Conservation (phyloP, 345 rosid genomes). For the Populus davidiana region DNA sequence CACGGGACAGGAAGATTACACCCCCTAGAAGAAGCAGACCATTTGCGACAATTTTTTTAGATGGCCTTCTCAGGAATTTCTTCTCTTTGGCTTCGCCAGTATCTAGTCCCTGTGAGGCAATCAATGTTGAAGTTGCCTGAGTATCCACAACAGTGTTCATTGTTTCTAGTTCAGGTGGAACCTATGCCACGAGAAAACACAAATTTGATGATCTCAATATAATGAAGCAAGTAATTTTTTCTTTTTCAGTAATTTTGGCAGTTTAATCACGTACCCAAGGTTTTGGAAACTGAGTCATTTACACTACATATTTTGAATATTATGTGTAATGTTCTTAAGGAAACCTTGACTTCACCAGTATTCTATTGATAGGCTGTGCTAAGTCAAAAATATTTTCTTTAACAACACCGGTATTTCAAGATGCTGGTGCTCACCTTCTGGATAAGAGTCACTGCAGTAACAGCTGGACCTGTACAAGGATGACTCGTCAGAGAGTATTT, state of each 20-base stretch:
- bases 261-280: too few relatives aligned
- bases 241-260: too few relatives aligned
- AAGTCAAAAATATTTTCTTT: background rate
- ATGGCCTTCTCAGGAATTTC: constrained; percentile 53
- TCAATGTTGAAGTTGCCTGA: constrained; percentile 17
- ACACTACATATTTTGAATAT: too few relatives aligned
- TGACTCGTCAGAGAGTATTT: constrained; percentile 37
- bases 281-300: too few relatives aligned
- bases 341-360: background rate
- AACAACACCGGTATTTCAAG: constrained; percentile 13
- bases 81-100: constrained; percentile 28
- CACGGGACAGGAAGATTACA: constrained; percentile 66
- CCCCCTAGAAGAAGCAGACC: constrained; percentile 73
- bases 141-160: constrained; percentile 9
- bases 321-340: background rate
- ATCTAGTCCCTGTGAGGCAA: constrained; percentile 19
- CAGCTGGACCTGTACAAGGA: constrained; percentile 34
- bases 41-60: constrained; percentile 61
- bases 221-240: background rate
- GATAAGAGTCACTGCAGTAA: constrained; percentile 49
- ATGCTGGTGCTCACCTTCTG: constrained; percentile 55
- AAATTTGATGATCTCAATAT: background rate
- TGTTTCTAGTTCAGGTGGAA: constrained; percentile 57
- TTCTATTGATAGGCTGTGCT: background rate
- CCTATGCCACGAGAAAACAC: constrained; percentile 26